These are phyloP conservation scores for Clonostachys rhizophaga DNA, from an alignment of 2,329 filamentous ascomycete genomes.

Conservation along the genomic window DNA sequence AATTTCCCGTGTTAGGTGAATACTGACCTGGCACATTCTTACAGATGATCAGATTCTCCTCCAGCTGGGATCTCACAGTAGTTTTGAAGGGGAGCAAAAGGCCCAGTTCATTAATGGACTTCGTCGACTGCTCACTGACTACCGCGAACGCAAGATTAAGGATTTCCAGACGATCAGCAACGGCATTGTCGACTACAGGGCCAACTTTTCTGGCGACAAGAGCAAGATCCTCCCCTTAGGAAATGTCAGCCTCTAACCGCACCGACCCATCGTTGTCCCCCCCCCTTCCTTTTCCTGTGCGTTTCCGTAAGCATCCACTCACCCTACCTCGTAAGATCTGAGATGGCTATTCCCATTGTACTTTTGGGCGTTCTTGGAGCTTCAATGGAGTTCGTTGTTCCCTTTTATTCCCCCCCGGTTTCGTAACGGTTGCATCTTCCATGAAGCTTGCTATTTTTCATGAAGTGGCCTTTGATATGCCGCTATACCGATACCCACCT, in stretches of 20 bases:
- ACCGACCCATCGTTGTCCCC: slow-evolving; percentile 7
- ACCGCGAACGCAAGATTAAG: slow-evolving; percentile 54
- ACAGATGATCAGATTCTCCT: slow-evolving; percentile 71
- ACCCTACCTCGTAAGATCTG: not conserved
- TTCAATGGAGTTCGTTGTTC: not conserved
- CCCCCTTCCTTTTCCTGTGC: not conserved
- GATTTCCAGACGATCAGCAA: slow-evolving; percentile 64
- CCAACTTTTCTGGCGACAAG: slow-evolving; percentile 58
- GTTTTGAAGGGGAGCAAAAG: slow-evolving; percentile 57
- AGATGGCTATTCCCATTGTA: slow-evolving; percentile 1
- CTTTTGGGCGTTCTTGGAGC: not conserved
- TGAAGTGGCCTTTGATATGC: not conserved
- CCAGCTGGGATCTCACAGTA: slow-evolving; percentile 63
- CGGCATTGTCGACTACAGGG: slow-evolving; percentile 63
- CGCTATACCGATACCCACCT: not conserved
- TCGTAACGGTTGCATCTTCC: not conserved
- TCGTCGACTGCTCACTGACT: slow-evolving; percentile 52
- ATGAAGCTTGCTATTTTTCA: not conserved
- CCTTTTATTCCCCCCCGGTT: too few species aligned
- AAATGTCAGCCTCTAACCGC: slow-evolving; percentile 25
- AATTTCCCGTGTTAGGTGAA: not conserved
- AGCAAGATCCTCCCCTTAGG: slow-evolving; percentile 59
- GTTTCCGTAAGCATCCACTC: not conserved
- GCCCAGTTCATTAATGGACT: slow-evolving; percentile 60
- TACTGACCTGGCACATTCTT: slow-evolving; percentile 11